A percentile compares a stretch with the other conserved stretches of the same genome.
Conservation (phyloP, 768 basidiomycete genomes). For the Russula ochroleuca region DNA sequence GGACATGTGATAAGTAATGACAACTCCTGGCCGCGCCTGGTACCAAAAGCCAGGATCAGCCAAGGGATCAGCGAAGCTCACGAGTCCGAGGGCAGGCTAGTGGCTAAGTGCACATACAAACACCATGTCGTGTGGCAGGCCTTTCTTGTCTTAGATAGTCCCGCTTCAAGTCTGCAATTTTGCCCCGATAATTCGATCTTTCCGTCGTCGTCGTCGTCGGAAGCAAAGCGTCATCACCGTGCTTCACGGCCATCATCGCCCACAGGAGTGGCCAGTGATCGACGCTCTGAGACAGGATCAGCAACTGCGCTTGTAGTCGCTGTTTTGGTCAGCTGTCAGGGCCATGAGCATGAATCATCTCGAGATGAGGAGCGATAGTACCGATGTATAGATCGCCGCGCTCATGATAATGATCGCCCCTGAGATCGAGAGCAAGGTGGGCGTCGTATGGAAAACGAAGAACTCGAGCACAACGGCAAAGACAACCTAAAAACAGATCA, state of each 20-base stretch:
- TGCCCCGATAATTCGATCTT: not conserved
- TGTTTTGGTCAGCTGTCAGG: slow-evolving; percentile 10
- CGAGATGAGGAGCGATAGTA: slow-evolving; percentile 36
- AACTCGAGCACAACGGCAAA: slow-evolving; percentile 64
- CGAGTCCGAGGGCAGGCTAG: not conserved
- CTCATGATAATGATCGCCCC: slow-evolving; percentile 63
- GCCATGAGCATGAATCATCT: not conserved
- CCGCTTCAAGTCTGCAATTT: not conserved
- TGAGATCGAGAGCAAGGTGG: slow-evolving; percentile 53
- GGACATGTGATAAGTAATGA: not conserved
- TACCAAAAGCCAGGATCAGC: not conserved
- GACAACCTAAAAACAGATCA: slow-evolving; percentile 46
- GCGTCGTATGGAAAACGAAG: slow-evolving; percentile 56
- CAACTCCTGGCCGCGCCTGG: not conserved
- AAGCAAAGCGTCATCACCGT: not conserved
- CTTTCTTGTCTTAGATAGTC: not conserved
- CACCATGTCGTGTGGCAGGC: not conserved
- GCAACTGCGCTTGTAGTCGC: slow-evolving; percentile 4
- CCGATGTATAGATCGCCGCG: slow-evolving; percentile 62
- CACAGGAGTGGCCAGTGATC: not conserved
- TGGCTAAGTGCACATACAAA: not conserved
- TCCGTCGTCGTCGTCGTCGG: too few relatives aligned
- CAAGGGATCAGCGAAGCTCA: not conserved
- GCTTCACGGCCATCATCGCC: not conserved
- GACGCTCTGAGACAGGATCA: not conserved